Base-by-base conservation (phyloP, 306 rosid species). In the Castanospermum australe region DNA sequence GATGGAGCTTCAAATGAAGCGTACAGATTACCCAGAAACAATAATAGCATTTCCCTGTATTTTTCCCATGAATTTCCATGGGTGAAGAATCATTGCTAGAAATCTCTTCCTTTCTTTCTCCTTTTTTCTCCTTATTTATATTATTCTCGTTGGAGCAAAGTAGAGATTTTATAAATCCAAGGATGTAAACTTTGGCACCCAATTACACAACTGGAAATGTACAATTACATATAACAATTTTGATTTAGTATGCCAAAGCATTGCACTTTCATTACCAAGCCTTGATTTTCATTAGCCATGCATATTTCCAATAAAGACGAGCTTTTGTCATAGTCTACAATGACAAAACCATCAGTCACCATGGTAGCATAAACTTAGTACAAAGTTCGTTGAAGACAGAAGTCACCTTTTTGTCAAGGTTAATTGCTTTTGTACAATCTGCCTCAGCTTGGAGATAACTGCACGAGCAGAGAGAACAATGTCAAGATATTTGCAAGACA, bases 361-460 rank as follows among this genome's bases (percentile, higher is more conserved):
- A 66, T 4, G 12, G 24, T 52, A 48, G 18, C 60, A 76, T 48
- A 79, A 41, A 76, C 32, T 69, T 75, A 54, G 22, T 41, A 44
- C 28, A 45, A 41, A 48, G 45, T 17, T 24, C 22, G 33, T 10
- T 10, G 65, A 60, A 68, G 48, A 47, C 22, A 59, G 42, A 61
- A 73, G 38, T 79, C 73, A 93, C 99, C 99, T 93, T 93, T 86
- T 90, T 96, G 85, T 96, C 98, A 10, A 93, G 88, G 79, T 61
- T 77, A 69, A 96, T 90, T 78, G 99, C 99, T 72, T 88, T 86
- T 71, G 87, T 88, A 75, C 97, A 90, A 80, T 96, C 99, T 47
- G 86, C 86, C 91, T 91, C 98, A 32, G 99, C 99, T 86, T 88
- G 97, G 65, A 85, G 60, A 51, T 79, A 96, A 79, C 99, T 96